Base-by-base conservation (phyloP, 108 stramenopile species). In the Nitzschia palea region DNA sequence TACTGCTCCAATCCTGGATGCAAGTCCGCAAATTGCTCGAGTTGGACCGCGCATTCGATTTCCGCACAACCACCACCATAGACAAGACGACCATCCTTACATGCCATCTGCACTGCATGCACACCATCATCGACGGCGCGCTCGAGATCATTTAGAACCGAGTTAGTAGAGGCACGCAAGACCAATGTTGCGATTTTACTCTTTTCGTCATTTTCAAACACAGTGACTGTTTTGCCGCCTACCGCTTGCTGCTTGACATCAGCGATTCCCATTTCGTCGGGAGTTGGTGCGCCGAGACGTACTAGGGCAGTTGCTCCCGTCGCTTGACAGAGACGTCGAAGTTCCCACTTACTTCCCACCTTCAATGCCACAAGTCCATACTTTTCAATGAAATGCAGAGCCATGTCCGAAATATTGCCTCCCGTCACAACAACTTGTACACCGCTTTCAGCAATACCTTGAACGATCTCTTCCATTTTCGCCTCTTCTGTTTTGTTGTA, bases 401-500 rank as follows among this genome's bases (percentile, higher is more conserved):
- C 97, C 95, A 97, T 96, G 72, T 95, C 97, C 35, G 81, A 86
- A 35, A 99, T 82, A 54, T 83, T 86, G 12, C 98, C 98, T 22
- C 95, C 94, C 6, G 88, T 76, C 42, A 99, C 93, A 71, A 97
- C 67, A 14, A 98, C 92, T 56, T 94, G 89, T 40, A 87, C 78
- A 29, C 99, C 99, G 1, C 95, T 67, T 64, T 95, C 94, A 20
- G 95, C 89, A 79, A 99, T 97, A 55, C 82, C 73, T 73, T 93
- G 87, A 75, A 99, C 87, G 67, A 96, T 92, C 80, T 97, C 96
- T 71, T 98, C 97, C 95, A 99, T 97, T 67, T 93, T 92, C 55
- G 73, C 79, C 80, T 98, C 98, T 81, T 98, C 98, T 22, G 94
- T 88, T 70, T 92, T 91, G 91, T 97, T 98, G 95, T 98, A 99